phyloP scores from a whole-genome alignment of 1,284 basidiomycete species.

The Stereum hirsutum region DNA sequence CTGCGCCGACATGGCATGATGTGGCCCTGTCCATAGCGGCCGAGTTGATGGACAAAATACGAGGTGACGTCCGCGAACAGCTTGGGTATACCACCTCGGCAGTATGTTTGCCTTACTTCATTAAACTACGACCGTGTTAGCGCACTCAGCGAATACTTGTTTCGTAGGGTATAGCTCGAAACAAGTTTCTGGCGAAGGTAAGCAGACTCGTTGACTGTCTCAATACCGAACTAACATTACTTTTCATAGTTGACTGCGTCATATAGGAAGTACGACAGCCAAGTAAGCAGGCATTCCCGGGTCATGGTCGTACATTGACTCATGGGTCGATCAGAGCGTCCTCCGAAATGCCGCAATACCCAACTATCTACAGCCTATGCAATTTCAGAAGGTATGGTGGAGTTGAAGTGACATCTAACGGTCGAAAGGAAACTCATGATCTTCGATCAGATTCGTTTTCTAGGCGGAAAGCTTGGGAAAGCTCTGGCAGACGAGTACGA shows the following conservation, averaged over 20 bases:
- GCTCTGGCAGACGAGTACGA: slow-evolving; percentile 85
- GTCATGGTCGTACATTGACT: slow-evolving; percentile 5
- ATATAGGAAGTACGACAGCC: slow-evolving; percentile 83
- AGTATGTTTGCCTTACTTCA: slow-evolving; percentile 34
- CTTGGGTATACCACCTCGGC: slow-evolving; percentile 95
- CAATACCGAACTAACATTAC: neutral
- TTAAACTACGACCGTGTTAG: neutral
- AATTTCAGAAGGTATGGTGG: slow-evolving; percentile 75
- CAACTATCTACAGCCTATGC: slow-evolving; percentile 70
- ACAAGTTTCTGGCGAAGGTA: slow-evolving; percentile 93
- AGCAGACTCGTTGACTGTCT: slow-evolving; percentile 4
- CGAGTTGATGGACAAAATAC: slow-evolving; percentile 76
- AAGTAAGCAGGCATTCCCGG: slow-evolving; percentile 46
- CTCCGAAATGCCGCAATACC: slow-evolving; percentile 78
- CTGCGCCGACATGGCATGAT: slow-evolving; percentile 71
- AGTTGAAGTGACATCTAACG: neutral
- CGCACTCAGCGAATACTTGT: neutral
- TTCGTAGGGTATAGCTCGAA: slow-evolving; percentile 77
- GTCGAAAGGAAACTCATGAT: neutral
- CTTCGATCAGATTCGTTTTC: slow-evolving; percentile 70
- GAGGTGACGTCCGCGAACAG: slow-evolving; percentile 58
- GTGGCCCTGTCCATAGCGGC: slow-evolving; percentile 86
- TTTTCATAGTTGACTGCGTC: slow-evolving; percentile 68
- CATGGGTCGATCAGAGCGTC: slow-evolving; percentile 49
- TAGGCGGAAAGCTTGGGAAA: slow-evolving; percentile 92